phyloP scores from a whole-genome alignment of 805 yeast genomes.

The Wickerhamiella parazyma region DNA sequence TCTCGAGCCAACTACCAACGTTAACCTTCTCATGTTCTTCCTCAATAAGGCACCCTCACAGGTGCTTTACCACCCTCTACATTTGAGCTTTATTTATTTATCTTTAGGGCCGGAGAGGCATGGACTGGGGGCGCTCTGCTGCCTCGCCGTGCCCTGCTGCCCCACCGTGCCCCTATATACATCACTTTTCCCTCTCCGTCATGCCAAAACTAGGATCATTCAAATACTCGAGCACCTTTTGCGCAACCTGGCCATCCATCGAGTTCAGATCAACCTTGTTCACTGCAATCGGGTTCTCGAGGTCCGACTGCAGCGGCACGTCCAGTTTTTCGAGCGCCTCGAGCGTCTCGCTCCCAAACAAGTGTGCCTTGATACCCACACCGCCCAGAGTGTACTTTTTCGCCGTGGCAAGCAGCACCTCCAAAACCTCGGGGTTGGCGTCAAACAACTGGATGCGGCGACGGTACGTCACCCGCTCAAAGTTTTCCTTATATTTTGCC shows the following conservation, averaged over 20 bases:
- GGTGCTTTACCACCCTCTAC: too few relatives aligned
- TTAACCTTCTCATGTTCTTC: too few relatives aligned
- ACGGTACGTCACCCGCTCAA: conserved; percentile 72
- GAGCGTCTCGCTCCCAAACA: conserved; percentile 42
- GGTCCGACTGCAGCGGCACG: conserved; percentile 15
- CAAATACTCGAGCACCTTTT: conserved; percentile 57
- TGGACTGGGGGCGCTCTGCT: too few relatives aligned
- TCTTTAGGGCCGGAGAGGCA: too few relatives aligned
- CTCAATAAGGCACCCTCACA: too few relatives aligned
- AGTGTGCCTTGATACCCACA: conserved; percentile 67
- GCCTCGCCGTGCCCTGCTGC: too few relatives aligned
- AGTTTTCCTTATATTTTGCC: conserved; percentile 89
- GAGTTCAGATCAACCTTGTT: conserved; percentile 21
- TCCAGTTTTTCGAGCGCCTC: conserved; percentile 26
- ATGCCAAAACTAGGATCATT: conserved; percentile 55
- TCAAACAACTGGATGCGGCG: conserved; percentile 68
- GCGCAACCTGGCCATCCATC: conserved; percentile 38
- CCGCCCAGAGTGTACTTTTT: conserved; percentile 67
- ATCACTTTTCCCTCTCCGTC: background rate
- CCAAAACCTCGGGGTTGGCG: conserved; percentile 71
- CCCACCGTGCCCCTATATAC: too few relatives aligned
- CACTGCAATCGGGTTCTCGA: conserved; percentile 18
- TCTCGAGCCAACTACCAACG: too few relatives aligned
- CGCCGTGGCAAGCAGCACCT: conserved; percentile 65
- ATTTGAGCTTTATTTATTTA: too few relatives aligned